Conservation (phyloP, 208 protist genomes). For the Herpetomonas muscarum region DNA sequence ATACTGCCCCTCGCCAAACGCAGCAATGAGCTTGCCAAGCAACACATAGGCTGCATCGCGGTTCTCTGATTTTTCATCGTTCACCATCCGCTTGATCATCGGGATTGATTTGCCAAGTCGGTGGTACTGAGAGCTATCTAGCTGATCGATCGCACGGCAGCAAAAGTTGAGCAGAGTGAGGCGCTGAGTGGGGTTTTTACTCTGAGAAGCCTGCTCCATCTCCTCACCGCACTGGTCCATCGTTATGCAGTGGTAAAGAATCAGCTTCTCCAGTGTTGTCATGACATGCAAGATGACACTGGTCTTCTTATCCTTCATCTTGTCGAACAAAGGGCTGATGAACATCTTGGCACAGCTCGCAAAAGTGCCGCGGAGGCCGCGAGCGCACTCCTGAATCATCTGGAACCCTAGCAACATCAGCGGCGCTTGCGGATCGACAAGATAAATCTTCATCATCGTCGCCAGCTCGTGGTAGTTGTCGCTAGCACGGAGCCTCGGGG, state of each 20-base stretch:
- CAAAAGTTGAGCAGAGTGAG: slow-evolving; percentile 61
- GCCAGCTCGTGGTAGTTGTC: slow-evolving; percentile 87
- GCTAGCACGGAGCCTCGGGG: slow-evolving; percentile 53
- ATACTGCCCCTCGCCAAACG: slow-evolving; percentile 55
- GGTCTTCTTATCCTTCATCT: slow-evolving; percentile 90
- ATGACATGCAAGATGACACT: slow-evolving; percentile 78
- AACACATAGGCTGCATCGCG: slow-evolving; percentile 63
- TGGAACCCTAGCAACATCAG: slow-evolving; percentile 82
- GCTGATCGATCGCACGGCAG: slow-evolving; percentile 45
- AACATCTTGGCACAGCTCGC: slow-evolving; percentile 40
- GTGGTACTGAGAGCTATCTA: slow-evolving; percentile 33
- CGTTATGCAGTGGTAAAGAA: slow-evolving; percentile 71
- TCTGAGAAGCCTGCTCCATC: slow-evolving; percentile 61
- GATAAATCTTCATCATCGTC: slow-evolving; percentile 58
- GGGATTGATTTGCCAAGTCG: slow-evolving; percentile 30
- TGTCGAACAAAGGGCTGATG: slow-evolving; percentile 70
- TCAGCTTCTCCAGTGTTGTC: slow-evolving; percentile 66
- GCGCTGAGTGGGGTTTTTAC: slow-evolving; percentile 80
- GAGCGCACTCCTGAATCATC: slow-evolving; percentile 78
- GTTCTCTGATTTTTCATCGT: slow-evolving; percentile 80
- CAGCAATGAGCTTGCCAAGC: slow-evolving; percentile 42
- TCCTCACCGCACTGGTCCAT: slow-evolving; percentile 85
- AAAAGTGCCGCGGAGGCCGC: slow-evolving; percentile 55
- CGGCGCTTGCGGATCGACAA: slow-evolving; percentile 80
- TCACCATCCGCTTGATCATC: slow-evolving; percentile 67